Percentiles rank a stretch among this genome's conserved stretches.
Conservation (phyloP, 495 filamentous ascomycete genomes). For the Hypoxylon subgilvum region DNA sequence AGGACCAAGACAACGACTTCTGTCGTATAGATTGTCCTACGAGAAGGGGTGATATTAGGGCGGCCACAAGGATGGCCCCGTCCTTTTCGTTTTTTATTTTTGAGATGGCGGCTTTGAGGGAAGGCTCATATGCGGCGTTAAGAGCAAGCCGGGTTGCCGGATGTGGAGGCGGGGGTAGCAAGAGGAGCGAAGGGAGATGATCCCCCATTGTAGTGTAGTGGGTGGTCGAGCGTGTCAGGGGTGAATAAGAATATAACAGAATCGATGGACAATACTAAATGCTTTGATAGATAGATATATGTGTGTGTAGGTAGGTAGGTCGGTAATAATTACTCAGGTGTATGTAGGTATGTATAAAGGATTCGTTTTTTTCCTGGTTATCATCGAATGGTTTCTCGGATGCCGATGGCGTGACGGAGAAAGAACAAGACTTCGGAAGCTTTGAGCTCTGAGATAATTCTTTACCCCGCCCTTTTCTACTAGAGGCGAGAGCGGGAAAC, state of each 20-base stretch:
- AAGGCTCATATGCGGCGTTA: constrained; percentile 62
- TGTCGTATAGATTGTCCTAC: constrained; percentile 49
- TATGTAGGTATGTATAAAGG: too few species aligned
- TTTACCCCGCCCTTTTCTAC: neutral
- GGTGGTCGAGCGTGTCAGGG: neutral
- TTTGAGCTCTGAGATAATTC: constrained; percentile 6
- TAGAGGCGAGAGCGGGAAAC: too few species aligned
- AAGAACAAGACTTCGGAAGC: neutral
- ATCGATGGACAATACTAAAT: neutral
- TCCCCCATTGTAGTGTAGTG: constrained; percentile 8
- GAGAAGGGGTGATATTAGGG: constrained; percentile 59
- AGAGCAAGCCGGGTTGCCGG: constrained; percentile 53
- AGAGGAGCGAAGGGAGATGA: constrained; percentile 56
- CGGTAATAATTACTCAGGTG: too few species aligned
- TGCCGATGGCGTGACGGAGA: constrained; percentile 13
- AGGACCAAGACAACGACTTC: constrained; percentile 62
- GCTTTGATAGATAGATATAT: neutral
- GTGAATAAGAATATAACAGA: neutral
- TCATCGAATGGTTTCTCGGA: neutral
- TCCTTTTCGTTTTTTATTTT: constrained; percentile 49
- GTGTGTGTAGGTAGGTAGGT: too few species aligned
- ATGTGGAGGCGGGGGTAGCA: constrained; percentile 63
- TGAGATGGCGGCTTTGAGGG: constrained; percentile 54
- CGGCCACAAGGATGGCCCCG: constrained; percentile 57
- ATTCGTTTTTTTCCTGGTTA: neutral